Base-by-base conservation (phyloP, 441 rosid species). In the Gossypium laxum region DNA sequence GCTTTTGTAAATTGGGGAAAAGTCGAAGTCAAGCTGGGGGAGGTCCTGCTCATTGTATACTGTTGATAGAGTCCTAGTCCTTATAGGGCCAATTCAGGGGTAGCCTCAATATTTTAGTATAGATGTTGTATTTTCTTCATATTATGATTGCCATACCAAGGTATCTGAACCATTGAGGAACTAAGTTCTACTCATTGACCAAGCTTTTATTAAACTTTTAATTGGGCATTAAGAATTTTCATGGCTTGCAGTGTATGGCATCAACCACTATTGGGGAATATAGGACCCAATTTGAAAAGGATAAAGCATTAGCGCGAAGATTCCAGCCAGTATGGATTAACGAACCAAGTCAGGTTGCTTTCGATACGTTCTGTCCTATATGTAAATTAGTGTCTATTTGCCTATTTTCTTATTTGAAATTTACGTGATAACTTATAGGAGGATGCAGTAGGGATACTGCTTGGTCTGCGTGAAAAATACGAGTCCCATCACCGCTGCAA, bases 281-380 rank as follows among this genome's bases (percentile, higher is more conserved):
- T 34, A 81, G 94, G 80, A 74, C 82, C 50, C 91, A 89, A 70
- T 83, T 89, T 81, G 94, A 89, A 76, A 86, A 82, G 80, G 91
- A 89, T 79, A 86, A 86, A 85, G 94, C 94, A 64, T 77, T 87
- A 69, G 88, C 94, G 11, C 84, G 91, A 75, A 83, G 94, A 78
- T 89, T 89, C 74, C 94, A 87, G 74, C 94, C 94, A 8, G 90
- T 89, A 54, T 72, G 84, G 78, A 83, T 89, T 71, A 81, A 84
- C 68, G 94, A 89, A 78, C 94, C 94, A 69, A 84, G 81, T 80
- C 80, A 89, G 88, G 93, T 89, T 73, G 72, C 45, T 82, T 62
- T 64, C 56, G 28, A 41, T 50, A 48, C 14, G 17, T 1, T 66
- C 24, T 21, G 5, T 63, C 14, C 26, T 21, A 2, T 54, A 34